phyloP scores from a whole-genome alignment of 176 grass and related monocot genomes.

The Phoenix dactylifera region DNA sequence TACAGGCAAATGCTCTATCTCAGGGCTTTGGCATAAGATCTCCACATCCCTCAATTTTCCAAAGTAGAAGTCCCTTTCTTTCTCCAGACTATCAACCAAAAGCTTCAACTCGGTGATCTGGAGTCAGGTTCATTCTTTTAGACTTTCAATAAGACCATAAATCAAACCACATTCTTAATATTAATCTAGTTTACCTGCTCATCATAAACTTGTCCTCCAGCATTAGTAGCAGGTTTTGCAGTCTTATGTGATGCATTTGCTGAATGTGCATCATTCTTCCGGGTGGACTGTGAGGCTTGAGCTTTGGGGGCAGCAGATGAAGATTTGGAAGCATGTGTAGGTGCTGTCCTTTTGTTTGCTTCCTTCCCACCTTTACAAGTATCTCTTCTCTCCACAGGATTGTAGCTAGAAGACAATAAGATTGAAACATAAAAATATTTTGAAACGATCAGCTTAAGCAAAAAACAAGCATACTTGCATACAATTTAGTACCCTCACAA shows the following conservation, averaged over 20 bases:
- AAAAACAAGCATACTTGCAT: too few species aligned
- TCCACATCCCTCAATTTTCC: slow-evolving; percentile 85
- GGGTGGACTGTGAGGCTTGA: slow-evolving; percentile 34
- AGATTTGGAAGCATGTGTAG: slow-evolving; percentile 47
- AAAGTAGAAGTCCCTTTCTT: slow-evolving; percentile 98
- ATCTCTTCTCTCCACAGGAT: slow-evolving; percentile 73
- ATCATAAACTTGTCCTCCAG: slow-evolving; percentile 45
- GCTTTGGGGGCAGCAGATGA: slow-evolving; percentile 36
- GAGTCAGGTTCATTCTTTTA: slow-evolving; percentile 5
- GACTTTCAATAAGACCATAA: not conserved
- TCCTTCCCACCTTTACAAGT: slow-evolving; percentile 84
- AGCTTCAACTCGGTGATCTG: slow-evolving; percentile 95
- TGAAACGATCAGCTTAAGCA: too few species aligned
- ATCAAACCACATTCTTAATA: not conserved
- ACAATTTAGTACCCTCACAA: too few species aligned
- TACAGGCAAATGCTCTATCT: slow-evolving; percentile 57
- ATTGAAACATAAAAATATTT: not conserved
- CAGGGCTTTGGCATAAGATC: slow-evolving; percentile 68
- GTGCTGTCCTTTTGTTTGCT: slow-evolving; percentile 63
- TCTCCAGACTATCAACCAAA: slow-evolving; percentile 80
- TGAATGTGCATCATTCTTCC: slow-evolving; percentile 31
- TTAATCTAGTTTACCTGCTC: slow-evolving; percentile 38
- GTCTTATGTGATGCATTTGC: slow-evolving; percentile 32
- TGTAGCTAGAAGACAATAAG: slow-evolving; percentile 47
- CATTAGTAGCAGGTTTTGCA: slow-evolving; percentile 32